Evolutionary conservation across 345 rosid species (phyloP).

Genomic region (Melaleuca alternifolia): DNA sequence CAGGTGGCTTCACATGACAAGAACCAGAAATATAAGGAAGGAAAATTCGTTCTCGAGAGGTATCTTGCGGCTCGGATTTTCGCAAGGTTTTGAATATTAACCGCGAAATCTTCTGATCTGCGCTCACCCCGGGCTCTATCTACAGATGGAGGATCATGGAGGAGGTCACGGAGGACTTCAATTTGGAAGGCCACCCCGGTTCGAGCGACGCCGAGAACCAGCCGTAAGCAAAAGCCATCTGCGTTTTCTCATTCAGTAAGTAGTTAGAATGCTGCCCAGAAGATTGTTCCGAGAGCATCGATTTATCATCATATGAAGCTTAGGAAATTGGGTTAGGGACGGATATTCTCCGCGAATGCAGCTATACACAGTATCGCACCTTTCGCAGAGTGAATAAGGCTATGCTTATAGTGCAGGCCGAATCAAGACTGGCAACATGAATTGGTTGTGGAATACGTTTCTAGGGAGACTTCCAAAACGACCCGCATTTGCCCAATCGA

Average conservation of each 20-base stretch:
- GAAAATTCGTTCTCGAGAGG: slow-evolving; percentile 41
- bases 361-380: not conserved
- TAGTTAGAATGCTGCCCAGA: not conserved
- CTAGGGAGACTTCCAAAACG: not conserved
- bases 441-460: not conserved
- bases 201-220: slow-evolving; percentile 11
- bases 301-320: not conserved
- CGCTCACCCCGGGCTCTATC: not conserved
- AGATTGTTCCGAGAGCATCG: not conserved
- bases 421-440: not conserved
- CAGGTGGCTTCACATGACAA: slow-evolving; percentile 29
- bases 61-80: not conserved
- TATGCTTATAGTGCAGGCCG: not conserved
- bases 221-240: not conserved
- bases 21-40: slow-evolving; percentile 36
- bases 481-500: not conserved
- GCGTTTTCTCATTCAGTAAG: not conserved
- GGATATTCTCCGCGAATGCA: not conserved
- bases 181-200: slow-evolving; percentile 12
- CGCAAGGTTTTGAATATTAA: not conserved
- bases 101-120: not conserved
- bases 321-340: not conserved
- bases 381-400: not conserved
- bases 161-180: slow-evolving; percentile 13
- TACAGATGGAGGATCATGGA: slow-evolving; percentile 33